Base-by-base conservation (phyloP, 2,329 filamentous ascomycete genomes). In the Pseudogymnoascus sp. region DNA sequence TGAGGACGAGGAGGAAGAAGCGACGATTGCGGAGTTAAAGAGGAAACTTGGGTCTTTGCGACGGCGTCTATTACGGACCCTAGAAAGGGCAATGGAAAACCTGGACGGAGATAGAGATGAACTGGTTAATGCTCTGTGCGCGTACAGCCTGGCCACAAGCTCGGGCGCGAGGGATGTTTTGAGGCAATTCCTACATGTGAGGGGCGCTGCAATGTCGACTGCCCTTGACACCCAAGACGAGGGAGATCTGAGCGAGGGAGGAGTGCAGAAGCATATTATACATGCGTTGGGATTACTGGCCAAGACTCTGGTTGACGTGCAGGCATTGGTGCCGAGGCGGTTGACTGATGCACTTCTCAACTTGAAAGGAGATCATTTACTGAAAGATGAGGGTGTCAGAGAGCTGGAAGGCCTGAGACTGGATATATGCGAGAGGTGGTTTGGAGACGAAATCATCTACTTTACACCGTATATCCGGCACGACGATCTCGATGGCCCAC, bases 381-480 rank as follows among this genome's bases (percentile, higher is more conserved):
- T 96, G 2, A 82, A 83, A n/a, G 89, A 95, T 69, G 73, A 79
- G 1, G 79, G 84, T 1, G 75, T 96, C 15, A 79, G 80, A 59
- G 73, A 75, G 0, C 72, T 94, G 1, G 83, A 89, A 64, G 86
- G 86, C 13, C 74, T 96, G 10, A 82, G 88, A 34, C 75, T 96
- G 23, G 90, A 96, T 68, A 74, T 94, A 8, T 84, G 90, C 67
- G 83, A 86, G 64, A 80, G 80, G 18, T 95, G 91, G 88, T 88
- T 94, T 63, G 81, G 88, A 15, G 84, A 91, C 6, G 90, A 95
- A 62, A 88, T 96, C 39, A 83, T 82, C 52, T 88, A 87, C 64
- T 96, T 95, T 69, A 92, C 85, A 0, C 92, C 92, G 0, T 96
- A 90, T 75, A 88, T 95, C 34, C 84, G 89, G 28, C 85, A 95